Evolutionary conservation across 805 yeast genomes (phyloP).

Genomic region (Kluyveromyces dobzhanskii): DNA sequence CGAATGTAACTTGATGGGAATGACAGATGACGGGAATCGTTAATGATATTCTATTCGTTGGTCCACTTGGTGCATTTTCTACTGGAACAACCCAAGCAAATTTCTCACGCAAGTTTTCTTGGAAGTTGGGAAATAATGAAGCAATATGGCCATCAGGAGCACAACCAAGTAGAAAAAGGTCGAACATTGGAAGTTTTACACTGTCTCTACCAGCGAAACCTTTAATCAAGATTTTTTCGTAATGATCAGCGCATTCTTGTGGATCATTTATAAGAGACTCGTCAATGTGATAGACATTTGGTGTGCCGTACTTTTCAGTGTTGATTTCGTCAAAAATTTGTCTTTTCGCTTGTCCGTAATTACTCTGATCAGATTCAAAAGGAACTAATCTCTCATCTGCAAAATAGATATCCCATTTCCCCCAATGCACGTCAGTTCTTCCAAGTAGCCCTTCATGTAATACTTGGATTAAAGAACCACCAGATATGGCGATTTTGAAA

Average conservation of each 20-base stretch:
- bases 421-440: slow-evolving; percentile 78
- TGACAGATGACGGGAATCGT: slow-evolving; percentile 94
- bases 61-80: slow-evolving; percentile 84
- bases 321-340: slow-evolving; percentile 59
- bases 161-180: slow-evolving; percentile 83
- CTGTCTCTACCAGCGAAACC: slow-evolving; percentile 96
- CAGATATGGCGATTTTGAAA: slow-evolving; percentile 85
- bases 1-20: slow-evolving; percentile 85
- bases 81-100: slow-evolving; percentile 95
- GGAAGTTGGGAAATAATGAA: slow-evolving; percentile 83
- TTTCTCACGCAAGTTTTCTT: slow-evolving; percentile 78
- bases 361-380: slow-evolving; percentile 71
- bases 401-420: slow-evolving; percentile 90
- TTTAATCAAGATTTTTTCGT: slow-evolving; percentile 76
- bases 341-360: slow-evolving; percentile 83
- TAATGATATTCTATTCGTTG: slow-evolving; percentile 74
- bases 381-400: slow-evolving; percentile 96
- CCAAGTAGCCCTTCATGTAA: slow-evolving; percentile 76
- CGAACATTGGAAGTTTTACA: slow-evolving; percentile 92
- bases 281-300: slow-evolving; percentile 77
- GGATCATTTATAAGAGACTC: slow-evolving; percentile 67
- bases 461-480: slow-evolving; percentile 86
- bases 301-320: slow-evolving; percentile 35
- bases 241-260: slow-evolving; percentile 89
- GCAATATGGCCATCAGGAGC: slow-evolving; percentile 99